phyloP scores from a whole-genome alignment of 2,329 filamentous ascomycete species.

The Verticillium nonalfalfae region DNA sequence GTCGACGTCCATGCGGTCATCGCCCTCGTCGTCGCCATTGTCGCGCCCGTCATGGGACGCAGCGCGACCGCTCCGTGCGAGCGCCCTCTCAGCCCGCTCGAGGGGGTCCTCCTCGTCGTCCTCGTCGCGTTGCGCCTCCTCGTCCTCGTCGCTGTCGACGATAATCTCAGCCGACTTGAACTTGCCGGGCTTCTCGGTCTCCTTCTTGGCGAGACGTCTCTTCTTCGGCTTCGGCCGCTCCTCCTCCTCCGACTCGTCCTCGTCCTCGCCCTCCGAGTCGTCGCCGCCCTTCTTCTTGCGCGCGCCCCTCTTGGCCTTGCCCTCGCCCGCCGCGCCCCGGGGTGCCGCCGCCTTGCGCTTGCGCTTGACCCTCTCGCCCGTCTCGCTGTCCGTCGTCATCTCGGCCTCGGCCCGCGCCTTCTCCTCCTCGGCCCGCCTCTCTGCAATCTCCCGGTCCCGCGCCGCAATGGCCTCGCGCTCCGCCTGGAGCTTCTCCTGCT shows the following conservation, averaged over 20 bases:
- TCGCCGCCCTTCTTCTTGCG: slow-evolving; percentile 56
- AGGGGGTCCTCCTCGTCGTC: slow-evolving; percentile 36
- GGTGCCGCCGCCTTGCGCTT: slow-evolving; percentile 56
- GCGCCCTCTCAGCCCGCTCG: slow-evolving; percentile 36
- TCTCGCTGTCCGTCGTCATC: slow-evolving; percentile 74
- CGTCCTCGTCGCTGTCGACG: slow-evolving; percentile 57
- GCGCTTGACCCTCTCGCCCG: slow-evolving; percentile 72
- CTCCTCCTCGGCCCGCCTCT: slow-evolving; percentile 66
- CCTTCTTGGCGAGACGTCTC: slow-evolving; percentile 45
- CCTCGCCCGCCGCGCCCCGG: slow-evolving; percentile 23
- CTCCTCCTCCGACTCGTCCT: slow-evolving; percentile 37
- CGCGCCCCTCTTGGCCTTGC: slow-evolving; percentile 33
- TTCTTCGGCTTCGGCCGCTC: slow-evolving; percentile 56
- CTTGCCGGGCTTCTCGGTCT: slow-evolving; percentile 46
- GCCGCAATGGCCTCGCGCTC: slow-evolving; percentile 79
- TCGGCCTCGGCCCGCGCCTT: slow-evolving; percentile 65
- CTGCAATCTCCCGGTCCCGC: slow-evolving; percentile 65
- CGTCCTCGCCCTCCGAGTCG: slow-evolving; percentile 32
- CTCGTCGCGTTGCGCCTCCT: slow-evolving; percentile 14
- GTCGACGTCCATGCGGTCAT: slow-evolving; percentile 49
- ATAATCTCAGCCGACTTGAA: slow-evolving; percentile 85
- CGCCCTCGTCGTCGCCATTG: slow-evolving; percentile 14
- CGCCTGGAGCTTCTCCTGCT: slow-evolving; percentile 75
- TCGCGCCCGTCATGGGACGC: slow-evolving; percentile 22
- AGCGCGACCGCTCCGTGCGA: slow-evolving; percentile 25